phyloP scores from a whole-genome alignment of 2,329 filamentous ascomycete genomes.

The Mariannaea elegans region DNA sequence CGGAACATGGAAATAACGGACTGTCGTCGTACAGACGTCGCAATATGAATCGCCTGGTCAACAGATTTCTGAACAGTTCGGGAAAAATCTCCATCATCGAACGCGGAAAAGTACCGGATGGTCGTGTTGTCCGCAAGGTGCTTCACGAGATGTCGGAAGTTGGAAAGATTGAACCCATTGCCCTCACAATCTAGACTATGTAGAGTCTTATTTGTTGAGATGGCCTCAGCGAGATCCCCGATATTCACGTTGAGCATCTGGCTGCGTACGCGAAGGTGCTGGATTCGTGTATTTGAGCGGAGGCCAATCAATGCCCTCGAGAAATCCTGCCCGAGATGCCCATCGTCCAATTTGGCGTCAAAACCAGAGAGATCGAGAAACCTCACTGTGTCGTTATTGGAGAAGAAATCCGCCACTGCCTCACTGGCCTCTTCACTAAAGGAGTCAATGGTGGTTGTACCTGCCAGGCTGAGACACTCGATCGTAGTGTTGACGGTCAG shows the following conservation, averaged over 20 bases:
- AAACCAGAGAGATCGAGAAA: slow-evolving; percentile 66
- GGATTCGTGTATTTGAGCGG: slow-evolving; percentile 53
- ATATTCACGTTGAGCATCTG: slow-evolving; percentile 64
- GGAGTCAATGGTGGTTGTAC: slow-evolving; percentile 59
- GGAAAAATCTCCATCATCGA: slow-evolving; percentile 49
- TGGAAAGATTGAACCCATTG: slow-evolving; percentile 64
- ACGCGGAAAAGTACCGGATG: slow-evolving; percentile 56
- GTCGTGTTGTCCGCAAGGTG: slow-evolving; percentile 53
- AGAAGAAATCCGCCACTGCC: slow-evolving; percentile 60
- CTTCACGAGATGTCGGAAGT: slow-evolving; percentile 56
- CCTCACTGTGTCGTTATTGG: slow-evolving; percentile 59
- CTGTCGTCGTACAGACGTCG: slow-evolving; percentile 41
- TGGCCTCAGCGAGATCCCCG: slow-evolving; percentile 60
- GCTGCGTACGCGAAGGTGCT: slow-evolving; percentile 64
- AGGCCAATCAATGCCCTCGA: slow-evolving; percentile 60
- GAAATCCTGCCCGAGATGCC: slow-evolving; percentile 63
- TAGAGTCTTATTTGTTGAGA: slow-evolving; percentile 58
- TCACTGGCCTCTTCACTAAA: slow-evolving; percentile 57
- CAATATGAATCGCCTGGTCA: slow-evolving; percentile 40
- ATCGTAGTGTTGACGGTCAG: slow-evolving; percentile 61
- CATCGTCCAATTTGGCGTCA: slow-evolving; percentile 65
- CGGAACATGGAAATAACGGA: slow-evolving; percentile 48
- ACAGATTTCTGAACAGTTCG: slow-evolving; percentile 47
- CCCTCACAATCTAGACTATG: slow-evolving; percentile 63
- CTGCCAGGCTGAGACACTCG: slow-evolving; percentile 61